Evolutionary conservation across 345 rosid genomes (phyloP), one percentile per base, ranked within the genome.

Genomic region (Euphorbia peplus): DNA sequence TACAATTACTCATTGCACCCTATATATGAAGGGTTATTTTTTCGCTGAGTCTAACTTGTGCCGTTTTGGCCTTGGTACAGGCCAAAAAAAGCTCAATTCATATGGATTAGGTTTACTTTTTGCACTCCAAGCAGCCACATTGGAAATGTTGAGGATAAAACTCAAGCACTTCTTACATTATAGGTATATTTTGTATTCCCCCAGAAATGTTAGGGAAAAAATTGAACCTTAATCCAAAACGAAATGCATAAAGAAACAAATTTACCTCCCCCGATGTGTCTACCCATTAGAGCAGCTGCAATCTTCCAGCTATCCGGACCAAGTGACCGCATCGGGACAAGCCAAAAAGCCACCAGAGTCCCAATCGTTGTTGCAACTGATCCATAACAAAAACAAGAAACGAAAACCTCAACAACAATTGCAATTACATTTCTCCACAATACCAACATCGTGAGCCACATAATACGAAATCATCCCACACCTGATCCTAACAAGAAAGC

Each of bases 261-360:
- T 22, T 64, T 77, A 86, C 90, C 88, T 85, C 95, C 95, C 53
- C 95, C 92, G 24, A 93, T 93, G 68, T 93, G 89, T 65, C 96
- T 86, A 41, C 96, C 93, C 98, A 89, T 90, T 47, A 93, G 93
- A 47, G 98, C 97, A 73, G 97, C 93, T 21, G 96, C 98, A 60
- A 93, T 85, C 79, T 90, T 93, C 97, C 98, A 93, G 70, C 86
- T 82, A 75, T 89, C 93, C 30, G 76, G 81, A 63, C 98, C 98
- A 76, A 89, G 97, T 18, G 96, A 77, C 74, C 76, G 79, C 98
- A 89, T 89, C 46, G 98, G 98, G 76, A 90, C 97, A 47, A 87
- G 46, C 74, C 79, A 72, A 81, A 73, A 93, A 1, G 97, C 98
- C 72, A 88, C 50, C 8, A 62, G 67, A 5, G 98, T 93, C 71